Percentiles rank a stretch among this genome's conserved stretches.
Conservation (phyloP, 2,329 filamentous ascomycete genomes). For the Aspergillus costaricaensis region DNA sequence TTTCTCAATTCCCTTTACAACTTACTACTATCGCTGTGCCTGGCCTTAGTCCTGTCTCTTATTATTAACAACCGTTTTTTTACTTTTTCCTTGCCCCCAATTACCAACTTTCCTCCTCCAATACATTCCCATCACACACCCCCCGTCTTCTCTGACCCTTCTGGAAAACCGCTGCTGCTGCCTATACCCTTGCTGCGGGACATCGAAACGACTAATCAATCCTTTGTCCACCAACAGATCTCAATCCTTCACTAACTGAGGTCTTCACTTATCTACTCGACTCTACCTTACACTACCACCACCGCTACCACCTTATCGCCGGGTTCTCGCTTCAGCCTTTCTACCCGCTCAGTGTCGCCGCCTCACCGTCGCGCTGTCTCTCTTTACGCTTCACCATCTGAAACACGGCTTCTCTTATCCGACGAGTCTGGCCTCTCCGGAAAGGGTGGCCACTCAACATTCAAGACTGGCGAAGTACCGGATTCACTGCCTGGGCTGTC, state of each 20-base stretch:
- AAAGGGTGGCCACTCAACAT: not conserved
- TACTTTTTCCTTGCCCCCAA: not conserved
- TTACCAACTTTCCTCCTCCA: not conserved
- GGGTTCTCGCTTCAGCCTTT: not conserved
- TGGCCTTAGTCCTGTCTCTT: constrained; percentile 1
- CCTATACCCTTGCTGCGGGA: constrained; percentile 9
- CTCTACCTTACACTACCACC: not conserved
- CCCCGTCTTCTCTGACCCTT: constrained; percentile 5
- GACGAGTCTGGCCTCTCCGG: constrained; percentile 10
- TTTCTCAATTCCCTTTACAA: not conserved
- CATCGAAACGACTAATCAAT: constrained; percentile 16
- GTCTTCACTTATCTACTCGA: not conserved
- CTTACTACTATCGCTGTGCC: not conserved
- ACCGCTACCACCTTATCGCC: not conserved
- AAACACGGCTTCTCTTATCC: constrained; percentile 19
- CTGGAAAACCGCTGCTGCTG: constrained; percentile 1
- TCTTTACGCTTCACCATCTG: constrained; percentile 9
- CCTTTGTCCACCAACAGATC: constrained; percentile 15
- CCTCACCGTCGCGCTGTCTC: constrained; percentile 10
- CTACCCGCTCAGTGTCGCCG: constrained; percentile 8
- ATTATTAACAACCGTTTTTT: not conserved
- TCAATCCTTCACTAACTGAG: constrained; percentile 9
- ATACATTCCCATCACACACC: not conserved
- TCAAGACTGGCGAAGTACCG: constrained; percentile 1
- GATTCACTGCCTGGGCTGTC: constrained; percentile 7